Base-by-base conservation (phyloP, 371 early-diverging fungal genomes). In the Modicella reniformis region DNA sequence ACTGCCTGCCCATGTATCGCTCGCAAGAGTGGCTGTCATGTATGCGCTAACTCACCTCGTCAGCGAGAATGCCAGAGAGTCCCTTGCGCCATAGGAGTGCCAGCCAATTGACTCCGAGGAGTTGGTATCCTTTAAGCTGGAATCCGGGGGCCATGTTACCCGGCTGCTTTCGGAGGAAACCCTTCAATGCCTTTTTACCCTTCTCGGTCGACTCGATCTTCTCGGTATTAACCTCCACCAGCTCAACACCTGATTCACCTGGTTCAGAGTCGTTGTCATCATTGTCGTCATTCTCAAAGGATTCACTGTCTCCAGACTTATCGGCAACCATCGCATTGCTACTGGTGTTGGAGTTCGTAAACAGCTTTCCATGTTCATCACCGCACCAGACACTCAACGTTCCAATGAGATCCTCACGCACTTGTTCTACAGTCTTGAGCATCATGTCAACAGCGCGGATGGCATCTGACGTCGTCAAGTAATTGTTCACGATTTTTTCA, bases 61-160 rank as follows among this genome's bases (percentile, higher is more conserved):
- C 96, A 0, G 96, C 97, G 28, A 97, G 80, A 66, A 97, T 96
- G 5, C 96, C 94, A 2, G 94, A 93, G 0, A 93, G 86, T 0
- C 86, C 81, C 62, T 92, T 91, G 32, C 91, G 85, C 82, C 94
- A 93, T 29, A 97, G 80, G 62, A 95, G 83, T 17, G 87, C 81
- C 67, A 99, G 83, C 99, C 99, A 99, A 67, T 93, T 93, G 47
- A 99, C 84, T 26, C 99, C 99, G 51, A 95, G 85, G 40, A 97
- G 85, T 79, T 99, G 99, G 73, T 98, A 99, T n/a, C 84, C 83
- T 65, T 97, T 93, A 37, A 99, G 86, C 40, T 62, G 70, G 58
- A 92, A 86, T 2, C 83, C 82, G 2, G 72, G 68, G 47, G 82
- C 87, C 58, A 93, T 73, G 51, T 77, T 77, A 0, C 67, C 52